Conservation (phyloP, 345 rosid species). For the Firmiana major region DNA sequence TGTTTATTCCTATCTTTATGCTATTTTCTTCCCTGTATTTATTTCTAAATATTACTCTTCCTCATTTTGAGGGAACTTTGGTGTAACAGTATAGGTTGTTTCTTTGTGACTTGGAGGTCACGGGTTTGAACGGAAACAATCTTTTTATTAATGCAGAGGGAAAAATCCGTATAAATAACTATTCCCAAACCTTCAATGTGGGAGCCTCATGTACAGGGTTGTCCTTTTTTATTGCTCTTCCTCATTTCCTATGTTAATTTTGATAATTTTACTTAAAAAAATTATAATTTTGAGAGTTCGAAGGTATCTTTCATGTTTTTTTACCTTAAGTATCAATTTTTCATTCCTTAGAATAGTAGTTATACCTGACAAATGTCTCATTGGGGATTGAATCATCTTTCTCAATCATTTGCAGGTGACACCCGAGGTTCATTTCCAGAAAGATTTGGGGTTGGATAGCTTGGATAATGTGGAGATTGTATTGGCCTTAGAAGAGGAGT, state of each 20-base stretch:
- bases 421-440: constrained; percentile 89
- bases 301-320: neutral
- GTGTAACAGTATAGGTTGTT: too few species aligned
- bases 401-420: constrained; percentile 55
- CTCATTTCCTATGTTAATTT: too few species aligned
- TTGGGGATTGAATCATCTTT: neutral
- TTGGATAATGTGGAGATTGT: constrained; percentile 47
- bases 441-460: constrained; percentile 44
- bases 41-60: neutral
- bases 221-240: too few species aligned
- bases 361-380: neutral
- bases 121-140: too few species aligned
- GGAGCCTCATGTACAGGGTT: too few species aligned
- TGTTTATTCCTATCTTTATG: neutral
- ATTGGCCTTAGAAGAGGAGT: constrained; percentile 96
- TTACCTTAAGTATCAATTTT: neutral
- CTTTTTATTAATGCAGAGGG: too few species aligned
- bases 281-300: neutral
- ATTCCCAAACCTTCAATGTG: too few species aligned
- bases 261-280: neutral
- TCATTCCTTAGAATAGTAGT: neutral
- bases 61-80: too few species aligned
- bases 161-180: too few species aligned
- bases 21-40: neutral
- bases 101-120: too few species aligned